Evolutionary conservation across 352 stramenopile species (phyloP).

Genomic region (Blastocystis sp.): DNA sequence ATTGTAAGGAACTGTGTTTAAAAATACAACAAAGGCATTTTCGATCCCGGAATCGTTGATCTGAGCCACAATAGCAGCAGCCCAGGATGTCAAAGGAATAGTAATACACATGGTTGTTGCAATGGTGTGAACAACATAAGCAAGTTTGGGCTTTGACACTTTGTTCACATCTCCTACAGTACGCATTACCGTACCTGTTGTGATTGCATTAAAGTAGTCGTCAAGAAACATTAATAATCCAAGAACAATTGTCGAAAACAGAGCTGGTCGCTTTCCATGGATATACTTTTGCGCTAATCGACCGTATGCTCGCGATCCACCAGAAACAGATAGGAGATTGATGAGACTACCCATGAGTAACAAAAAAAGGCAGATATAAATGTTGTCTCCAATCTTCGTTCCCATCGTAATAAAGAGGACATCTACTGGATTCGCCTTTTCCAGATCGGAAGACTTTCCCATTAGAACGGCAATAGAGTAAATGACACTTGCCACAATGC

Average conservation of each 20-base stretch:
- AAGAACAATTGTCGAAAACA: conserved; percentile 13
- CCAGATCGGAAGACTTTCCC: neutral
- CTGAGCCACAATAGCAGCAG: conserved; percentile 47
- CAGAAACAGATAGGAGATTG: conserved; percentile 24
- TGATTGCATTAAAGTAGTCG: conserved; percentile 63
- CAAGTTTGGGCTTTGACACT: conserved; percentile 44
- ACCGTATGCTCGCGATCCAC: conserved; percentile 48
- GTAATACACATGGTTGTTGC: conserved; percentile 57
- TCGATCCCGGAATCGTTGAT: conserved; percentile 35
- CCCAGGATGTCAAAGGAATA: conserved; percentile 52
- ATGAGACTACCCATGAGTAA: conserved; percentile 57
- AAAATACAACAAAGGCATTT: conserved; percentile 41
- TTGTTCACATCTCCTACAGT: conserved; percentile 45
- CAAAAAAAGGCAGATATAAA: conserved; percentile 56
- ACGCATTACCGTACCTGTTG: conserved; percentile 53
- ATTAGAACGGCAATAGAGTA: conserved; percentile 15
- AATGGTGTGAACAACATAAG: conserved; percentile 51
- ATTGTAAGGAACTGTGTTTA: conserved; percentile 48
- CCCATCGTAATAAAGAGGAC: conserved; percentile 38
- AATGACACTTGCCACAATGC: conserved; percentile 11
- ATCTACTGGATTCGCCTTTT: conserved; percentile 36
- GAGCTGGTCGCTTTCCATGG: conserved; percentile 33
- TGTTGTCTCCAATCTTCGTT: neutral
- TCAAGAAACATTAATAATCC: conserved; percentile 50
- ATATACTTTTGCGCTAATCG: neutral